Base-by-base conservation (phyloP, 768 basidiomycete species). In the Lactarius trivialis region DNA sequence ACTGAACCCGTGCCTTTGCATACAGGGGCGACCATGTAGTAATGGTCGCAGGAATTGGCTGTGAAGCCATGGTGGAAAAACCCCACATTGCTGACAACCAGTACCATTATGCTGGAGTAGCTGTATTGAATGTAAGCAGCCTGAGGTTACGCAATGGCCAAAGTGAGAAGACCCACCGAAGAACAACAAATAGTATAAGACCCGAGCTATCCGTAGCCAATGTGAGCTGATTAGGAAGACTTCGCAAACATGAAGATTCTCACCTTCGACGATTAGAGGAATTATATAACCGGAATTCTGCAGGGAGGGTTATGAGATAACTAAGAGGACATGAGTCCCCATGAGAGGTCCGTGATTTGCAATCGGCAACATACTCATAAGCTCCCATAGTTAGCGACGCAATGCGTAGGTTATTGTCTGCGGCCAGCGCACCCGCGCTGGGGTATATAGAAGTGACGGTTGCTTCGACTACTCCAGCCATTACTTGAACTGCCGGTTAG, bases 11-110 rank as follows among this genome's bases (percentile, higher is more conserved):
- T 50, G 84, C 87, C 85, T 80, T 88, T 88, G 71, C 86, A 82
- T 19, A 78, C 68, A 19, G 86, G 82, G 1, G 84, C 74, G 14
- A 82, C 64, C 14, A 83, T 70, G 71, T 73, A 84, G 70, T 81
- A 88, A 7, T 68, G 72, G 1, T 64, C 55, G 71, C 87, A 89
- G 33, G 74, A 69, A 15, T 69, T 68, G 9, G 61, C 19, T 2
- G 81, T 80, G 68, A 87, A 88, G 19, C 71, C 49, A 19, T 70
- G 68, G 62, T 77, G 76, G 69, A 88, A 87, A 68, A 82, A 85
- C 15, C 84, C 85, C 61, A 81, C 77, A 69, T 80, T 85, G 65
- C 80, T 82, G 57, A 85, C 56, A 8, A 76, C 71, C 63, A 86
- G 74, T 51, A 77, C 75, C 7, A 75, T 12, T 32, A 84, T 74